Conservation (phyloP, 345 rosid genomes). For the Salix dunnii region DNA sequence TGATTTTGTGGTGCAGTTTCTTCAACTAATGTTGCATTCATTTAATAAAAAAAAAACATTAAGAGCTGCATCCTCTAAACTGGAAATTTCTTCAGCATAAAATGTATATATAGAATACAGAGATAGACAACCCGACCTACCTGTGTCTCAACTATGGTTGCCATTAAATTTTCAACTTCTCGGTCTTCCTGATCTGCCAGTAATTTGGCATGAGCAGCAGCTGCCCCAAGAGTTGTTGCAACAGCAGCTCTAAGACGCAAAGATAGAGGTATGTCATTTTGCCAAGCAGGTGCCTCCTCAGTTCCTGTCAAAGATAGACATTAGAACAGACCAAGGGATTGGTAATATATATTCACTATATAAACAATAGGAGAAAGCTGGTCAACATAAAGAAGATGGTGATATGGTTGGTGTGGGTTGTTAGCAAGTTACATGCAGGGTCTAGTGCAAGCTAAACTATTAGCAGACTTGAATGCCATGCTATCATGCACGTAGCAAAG, state of each 20-base stretch:
- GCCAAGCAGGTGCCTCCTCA: slow-evolving; percentile 30
- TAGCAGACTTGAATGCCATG: too few relatives aligned
- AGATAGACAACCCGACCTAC: slow-evolving; percentile 28
- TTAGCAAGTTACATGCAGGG: too few relatives aligned
- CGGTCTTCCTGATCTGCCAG: slow-evolving; percentile 85
- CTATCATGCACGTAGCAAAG: too few relatives aligned
- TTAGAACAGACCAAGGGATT: slow-evolving; percentile 1
- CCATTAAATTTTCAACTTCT: slow-evolving; percentile 62
- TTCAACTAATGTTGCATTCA: slow-evolving; percentile 46
- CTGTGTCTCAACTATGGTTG: slow-evolving; percentile 67
- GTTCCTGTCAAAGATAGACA: slow-evolving; percentile 34
- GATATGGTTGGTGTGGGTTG: background rate
- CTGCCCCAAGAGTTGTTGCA: slow-evolving; percentile 76
- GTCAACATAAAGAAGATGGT: background rate
- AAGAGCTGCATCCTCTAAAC: slow-evolving; percentile 7
- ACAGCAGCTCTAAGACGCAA: slow-evolving; percentile 68
- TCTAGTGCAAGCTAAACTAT: too few relatives aligned
- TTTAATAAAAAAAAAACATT: slow-evolving; percentile 2
- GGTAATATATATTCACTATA: background rate
- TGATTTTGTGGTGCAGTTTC: slow-evolving; percentile 63
- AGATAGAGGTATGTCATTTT: slow-evolving; percentile 50
- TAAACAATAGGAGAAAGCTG: background rate
- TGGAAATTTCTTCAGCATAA: background rate
- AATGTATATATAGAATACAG: background rate
- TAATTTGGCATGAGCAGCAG: slow-evolving; percentile 73